Percentiles rank a stretch among this genome's conserved stretches.
Evolutionary conservation across 2,329 filamentous ascomycete genomes (phyloP).

Genomic region (Fusarium temperatum): DNA sequence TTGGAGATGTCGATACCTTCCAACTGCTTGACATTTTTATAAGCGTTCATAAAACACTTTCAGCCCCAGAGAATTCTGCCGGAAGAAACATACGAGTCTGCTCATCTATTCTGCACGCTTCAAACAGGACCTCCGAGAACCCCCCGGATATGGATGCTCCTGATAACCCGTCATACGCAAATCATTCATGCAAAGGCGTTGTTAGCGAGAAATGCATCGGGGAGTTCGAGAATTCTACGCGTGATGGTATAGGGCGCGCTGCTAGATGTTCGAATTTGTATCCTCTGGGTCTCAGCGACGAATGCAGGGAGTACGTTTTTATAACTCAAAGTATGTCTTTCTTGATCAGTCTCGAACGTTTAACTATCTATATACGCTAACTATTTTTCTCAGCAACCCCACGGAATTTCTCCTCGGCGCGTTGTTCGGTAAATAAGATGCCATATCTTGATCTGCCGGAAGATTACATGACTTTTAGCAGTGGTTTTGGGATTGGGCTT

Average conservation of each 20-base stretch:
- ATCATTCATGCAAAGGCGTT: background rate
- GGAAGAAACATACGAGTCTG: accelerated
- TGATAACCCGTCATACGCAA: accelerated
- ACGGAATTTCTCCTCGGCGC: background rate
- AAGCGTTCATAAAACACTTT: background rate
- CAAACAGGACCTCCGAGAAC: background rate
- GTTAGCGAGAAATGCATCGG: background rate
- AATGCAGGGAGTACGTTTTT: accelerated
- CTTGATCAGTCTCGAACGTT: background rate
- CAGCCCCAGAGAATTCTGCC: accelerated
- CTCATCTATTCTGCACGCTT: accelerated
- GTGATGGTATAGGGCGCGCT: too few species aligned
- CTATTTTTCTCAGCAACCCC: accelerated
- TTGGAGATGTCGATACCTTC: background rate
- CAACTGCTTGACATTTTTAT: accelerated
- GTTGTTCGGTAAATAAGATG: background rate
- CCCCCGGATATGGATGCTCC: background rate
- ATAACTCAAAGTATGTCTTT: background rate
- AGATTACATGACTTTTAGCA: background rate
- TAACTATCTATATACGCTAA: background rate
- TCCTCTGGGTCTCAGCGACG: background rate
- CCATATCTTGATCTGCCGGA: background rate
- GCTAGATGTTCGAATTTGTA: too few species aligned
- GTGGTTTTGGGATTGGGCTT: accelerated
- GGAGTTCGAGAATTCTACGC: background rate